A percentile compares a stretch with the other conserved stretches of the same genome.
These are phyloP conservation scores for Alternaria sp. DNA, from an alignment of 2,329 filamentous ascomycete species.

Conservation along the genomic window DNA sequence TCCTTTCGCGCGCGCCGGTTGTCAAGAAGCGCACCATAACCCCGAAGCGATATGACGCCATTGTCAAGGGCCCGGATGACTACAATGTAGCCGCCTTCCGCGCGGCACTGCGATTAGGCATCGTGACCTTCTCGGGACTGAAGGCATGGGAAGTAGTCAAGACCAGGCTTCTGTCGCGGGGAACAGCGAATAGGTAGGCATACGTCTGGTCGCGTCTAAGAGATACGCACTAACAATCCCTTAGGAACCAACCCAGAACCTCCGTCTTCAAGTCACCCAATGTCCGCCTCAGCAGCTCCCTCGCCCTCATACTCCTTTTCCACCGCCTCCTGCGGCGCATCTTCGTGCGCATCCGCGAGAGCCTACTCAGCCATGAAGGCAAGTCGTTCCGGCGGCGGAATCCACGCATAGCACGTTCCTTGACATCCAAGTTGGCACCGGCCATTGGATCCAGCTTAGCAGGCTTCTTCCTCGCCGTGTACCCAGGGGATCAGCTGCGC, in stretches of 20 bases:
- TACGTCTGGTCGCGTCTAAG: neutral
- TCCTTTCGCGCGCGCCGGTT: conserved; percentile 73
- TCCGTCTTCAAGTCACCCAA: conserved; percentile 65
- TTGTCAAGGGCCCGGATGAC: conserved; percentile 55
- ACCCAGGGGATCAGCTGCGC: conserved; percentile 73
- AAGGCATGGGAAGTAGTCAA: conserved; percentile 56
- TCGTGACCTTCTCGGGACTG: conserved; percentile 51
- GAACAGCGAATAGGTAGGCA: conserved; percentile 32
- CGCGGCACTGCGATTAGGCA: conserved; percentile 53
- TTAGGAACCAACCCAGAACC: conserved; percentile 46
- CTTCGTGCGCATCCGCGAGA: conserved; percentile 77
- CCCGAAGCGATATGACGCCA: conserved; percentile 59
- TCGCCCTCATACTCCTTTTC: conserved; percentile 84
- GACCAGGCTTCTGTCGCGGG: conserved; percentile 45
- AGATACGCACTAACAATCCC: neutral
- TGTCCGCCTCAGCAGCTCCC: conserved; percentile 78
- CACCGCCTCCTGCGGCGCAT: conserved; percentile 92
- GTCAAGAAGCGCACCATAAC: conserved; percentile 61
- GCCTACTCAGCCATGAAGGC: conserved; percentile 80
- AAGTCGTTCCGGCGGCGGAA: conserved; percentile 83
- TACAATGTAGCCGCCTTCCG: conserved; percentile 57
- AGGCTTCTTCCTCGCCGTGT: conserved; percentile 80
- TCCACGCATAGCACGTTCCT: conserved; percentile 72
- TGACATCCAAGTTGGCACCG: conserved; percentile 85
- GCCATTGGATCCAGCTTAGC: conserved; percentile 90